Conservation (phyloP, 83 land plant genomes). For the Picea abies region DNA sequence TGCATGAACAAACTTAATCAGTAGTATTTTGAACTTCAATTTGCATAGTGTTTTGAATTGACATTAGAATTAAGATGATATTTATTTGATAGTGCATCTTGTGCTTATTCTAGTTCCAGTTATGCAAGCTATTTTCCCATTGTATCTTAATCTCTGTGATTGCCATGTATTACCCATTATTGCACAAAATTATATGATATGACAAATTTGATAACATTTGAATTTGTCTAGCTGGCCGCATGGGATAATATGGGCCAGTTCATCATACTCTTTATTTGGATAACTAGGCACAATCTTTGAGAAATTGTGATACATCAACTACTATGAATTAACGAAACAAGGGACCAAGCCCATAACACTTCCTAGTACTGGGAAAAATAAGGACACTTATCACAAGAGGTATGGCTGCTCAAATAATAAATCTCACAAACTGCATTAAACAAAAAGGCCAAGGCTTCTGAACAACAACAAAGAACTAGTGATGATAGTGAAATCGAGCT, state of each 20-base stretch:
- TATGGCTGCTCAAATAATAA: no score
- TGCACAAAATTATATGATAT: neutral
- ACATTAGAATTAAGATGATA: neutral
- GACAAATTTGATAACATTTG: neutral
- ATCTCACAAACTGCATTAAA: no score
- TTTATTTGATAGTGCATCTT: neutral
- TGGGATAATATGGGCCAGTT: neutral
- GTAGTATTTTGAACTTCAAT: no score
- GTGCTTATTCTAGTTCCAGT: neutral
- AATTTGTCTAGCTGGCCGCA: neutral
- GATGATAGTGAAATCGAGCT: no score
- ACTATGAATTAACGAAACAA: neutral
- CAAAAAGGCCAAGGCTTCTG: no score
- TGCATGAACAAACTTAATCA: no score
- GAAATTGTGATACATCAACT: neutral
- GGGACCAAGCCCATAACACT: no score
- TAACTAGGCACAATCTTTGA: neutral
- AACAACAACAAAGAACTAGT: no score
- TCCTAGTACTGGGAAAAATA: no score
- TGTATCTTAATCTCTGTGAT: neutral
- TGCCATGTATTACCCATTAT: neutral
- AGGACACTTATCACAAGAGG: no score
- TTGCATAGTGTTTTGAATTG: no score
- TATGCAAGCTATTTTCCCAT: neutral
- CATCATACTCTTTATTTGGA: neutral